Evolutionary conservation across 331 rosid genomes (phyloP).

Genomic region (Malus hybrid): DNA sequence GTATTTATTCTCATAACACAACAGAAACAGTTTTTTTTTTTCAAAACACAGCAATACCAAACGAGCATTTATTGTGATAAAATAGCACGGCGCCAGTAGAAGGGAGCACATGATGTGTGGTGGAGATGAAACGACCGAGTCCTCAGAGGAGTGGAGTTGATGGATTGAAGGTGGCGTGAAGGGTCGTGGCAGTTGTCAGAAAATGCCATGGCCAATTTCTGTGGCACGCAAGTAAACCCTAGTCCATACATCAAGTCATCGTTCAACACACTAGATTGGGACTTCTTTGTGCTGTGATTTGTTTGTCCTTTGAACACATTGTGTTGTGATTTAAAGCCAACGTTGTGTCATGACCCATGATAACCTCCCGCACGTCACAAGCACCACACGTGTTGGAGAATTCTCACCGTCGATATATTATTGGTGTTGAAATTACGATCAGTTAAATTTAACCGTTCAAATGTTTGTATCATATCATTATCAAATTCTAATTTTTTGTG

Average conservation of each 20-base stretch:
- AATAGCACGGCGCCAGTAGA: not conserved
- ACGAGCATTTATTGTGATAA: not conserved
- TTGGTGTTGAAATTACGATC: no score
- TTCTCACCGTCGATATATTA: no score
- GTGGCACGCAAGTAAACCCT: not conserved
- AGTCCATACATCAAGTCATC: not conserved
- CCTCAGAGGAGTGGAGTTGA: not conserved
- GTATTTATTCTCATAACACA: no score
- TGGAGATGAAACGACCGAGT: not conserved
- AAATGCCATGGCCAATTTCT: slow-evolving; percentile 11
- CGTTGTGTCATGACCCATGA: no score
- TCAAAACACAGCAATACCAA: no score
- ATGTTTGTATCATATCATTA: rapidly evolving
- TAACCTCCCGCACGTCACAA: no score
- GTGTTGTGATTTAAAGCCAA: no score
- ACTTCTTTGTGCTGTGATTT: not conserved
- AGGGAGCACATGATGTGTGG: not conserved
- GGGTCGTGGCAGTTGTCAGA: slow-evolving; percentile 21
- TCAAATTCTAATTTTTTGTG: not conserved
- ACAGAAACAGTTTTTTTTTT: no score
- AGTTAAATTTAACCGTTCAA: no score
- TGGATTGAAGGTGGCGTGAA: not conserved
- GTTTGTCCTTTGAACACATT: not conserved
- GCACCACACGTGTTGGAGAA: no score
- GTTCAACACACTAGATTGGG: not conserved